Evolutionary conservation across 352 stramenopile genomes (phyloP).

Genomic region (Globisporangium ultimum): DNA sequence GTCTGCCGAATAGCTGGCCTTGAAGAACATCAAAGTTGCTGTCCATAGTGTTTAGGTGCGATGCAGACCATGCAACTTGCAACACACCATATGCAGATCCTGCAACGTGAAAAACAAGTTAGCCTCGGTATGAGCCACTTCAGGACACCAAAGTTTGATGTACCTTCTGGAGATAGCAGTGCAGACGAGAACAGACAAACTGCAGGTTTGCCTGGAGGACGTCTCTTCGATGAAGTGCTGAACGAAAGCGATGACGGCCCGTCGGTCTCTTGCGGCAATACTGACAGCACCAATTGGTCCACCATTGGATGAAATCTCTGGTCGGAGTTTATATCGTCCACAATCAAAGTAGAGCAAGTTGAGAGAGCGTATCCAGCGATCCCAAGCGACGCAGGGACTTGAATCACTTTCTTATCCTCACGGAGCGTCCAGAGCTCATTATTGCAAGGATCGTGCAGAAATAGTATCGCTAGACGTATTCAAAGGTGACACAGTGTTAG

Average conservation of each 20-base stretch:
- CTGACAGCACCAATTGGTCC: slow-evolving; percentile 47
- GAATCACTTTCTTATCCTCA: slow-evolving; percentile 36
- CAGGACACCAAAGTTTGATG: neutral
- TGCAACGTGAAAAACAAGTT: slow-evolving; percentile 2
- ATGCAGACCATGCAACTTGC: slow-evolving; percentile 39
- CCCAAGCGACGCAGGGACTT: slow-evolving; percentile 49
- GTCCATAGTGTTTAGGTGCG: slow-evolving; percentile 10
- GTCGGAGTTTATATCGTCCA: slow-evolving; percentile 38
- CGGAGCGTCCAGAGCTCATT: slow-evolving; percentile 71
- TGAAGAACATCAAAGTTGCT: slow-evolving; percentile 1
- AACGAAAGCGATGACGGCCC: neutral
- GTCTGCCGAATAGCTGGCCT: slow-evolving; percentile 27
- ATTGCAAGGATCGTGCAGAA: slow-evolving; percentile 52
- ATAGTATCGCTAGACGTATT: slow-evolving; percentile 32
- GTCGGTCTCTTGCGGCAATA: slow-evolving; percentile 11
- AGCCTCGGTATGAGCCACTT: no score
- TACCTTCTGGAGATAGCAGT: slow-evolving; percentile 41
- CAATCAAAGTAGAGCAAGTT: slow-evolving; percentile 28
- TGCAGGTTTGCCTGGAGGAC: slow-evolving; percentile 11
- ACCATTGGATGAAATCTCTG: slow-evolving; percentile 59
- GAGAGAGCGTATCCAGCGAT: slow-evolving; percentile 52
- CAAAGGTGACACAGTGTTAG: neutral
- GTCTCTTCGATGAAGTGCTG: neutral
- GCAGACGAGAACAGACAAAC: slow-evolving; percentile 40
- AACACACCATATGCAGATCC: slow-evolving; percentile 46